Conservation (phyloP, 208 protist genomes). For the Trichomonas vaginalis region DNA sequence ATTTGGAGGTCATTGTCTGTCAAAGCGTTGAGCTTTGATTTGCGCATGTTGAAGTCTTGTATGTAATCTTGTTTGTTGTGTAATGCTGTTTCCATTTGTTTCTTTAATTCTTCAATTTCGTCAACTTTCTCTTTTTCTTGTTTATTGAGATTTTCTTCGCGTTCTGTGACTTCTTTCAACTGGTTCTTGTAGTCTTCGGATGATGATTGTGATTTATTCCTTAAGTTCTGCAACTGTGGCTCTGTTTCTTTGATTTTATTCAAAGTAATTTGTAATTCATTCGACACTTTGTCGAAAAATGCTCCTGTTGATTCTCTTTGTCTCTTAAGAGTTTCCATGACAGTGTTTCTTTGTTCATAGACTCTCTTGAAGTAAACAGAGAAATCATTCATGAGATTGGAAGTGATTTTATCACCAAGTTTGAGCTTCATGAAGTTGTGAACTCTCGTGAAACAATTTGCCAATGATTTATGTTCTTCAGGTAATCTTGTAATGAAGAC, state of each 20-base stretch:
- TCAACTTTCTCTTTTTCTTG: neutral
- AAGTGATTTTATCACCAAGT: neutral
- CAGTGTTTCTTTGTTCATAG: neutral
- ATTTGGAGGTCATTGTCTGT: neutral
- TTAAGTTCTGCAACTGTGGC: neutral
- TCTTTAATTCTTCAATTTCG: neutral
- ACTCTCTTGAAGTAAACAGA: neutral
- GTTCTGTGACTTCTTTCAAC: neutral
- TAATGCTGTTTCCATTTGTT: neutral
- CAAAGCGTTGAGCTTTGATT: neutral
- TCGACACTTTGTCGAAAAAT: neutral
- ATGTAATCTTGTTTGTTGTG: neutral
- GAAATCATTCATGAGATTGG: neutral
- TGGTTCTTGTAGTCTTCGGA: neutral
- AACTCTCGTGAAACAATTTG: neutral
- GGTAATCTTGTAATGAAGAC: neutral
- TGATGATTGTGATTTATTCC: neutral
- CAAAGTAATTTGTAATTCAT: neutral
- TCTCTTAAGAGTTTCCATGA: neutral
- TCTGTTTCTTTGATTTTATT: neutral
- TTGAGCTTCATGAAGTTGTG: neutral
- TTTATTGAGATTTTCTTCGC: neutral
- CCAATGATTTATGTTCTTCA: neutral
- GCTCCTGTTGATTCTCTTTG: neutral
- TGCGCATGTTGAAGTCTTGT: neutral